Percentiles rank a stretch among this genome's conserved stretches.
These are phyloP conservation scores for Kalanchoe fedtschenkoi DNA, from an alignment of 164 flowering plant genomes.

Conservation along the genomic window DNA sequence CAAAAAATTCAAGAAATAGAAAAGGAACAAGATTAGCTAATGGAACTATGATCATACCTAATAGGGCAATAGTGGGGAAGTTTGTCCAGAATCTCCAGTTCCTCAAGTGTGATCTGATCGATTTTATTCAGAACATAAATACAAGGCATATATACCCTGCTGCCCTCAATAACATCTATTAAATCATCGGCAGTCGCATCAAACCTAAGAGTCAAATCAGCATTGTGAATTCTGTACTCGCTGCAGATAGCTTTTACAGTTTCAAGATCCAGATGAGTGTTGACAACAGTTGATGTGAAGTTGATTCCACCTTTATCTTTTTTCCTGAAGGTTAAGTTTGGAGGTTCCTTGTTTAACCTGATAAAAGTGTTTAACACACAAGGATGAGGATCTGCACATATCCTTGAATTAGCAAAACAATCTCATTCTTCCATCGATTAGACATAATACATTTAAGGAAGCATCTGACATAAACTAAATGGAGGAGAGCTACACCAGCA, in stretches of 20 bases:
- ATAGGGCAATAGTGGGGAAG: slow-evolving; percentile 98
- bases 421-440: not conserved
- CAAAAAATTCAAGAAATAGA: not conserved
- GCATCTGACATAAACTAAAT: not conserved
- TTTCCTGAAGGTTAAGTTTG: slow-evolving; percentile 88
- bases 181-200: slow-evolving; percentile 99
- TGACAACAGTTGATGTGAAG: slow-evolving; percentile 86
- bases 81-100: slow-evolving; percentile 90
- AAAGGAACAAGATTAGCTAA: not conserved
- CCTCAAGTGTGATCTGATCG: slow-evolving; percentile 95
- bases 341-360: slow-evolving; percentile 98
- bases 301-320: slow-evolving; percentile 97
- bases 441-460: too few species aligned
- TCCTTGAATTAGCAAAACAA: not conserved
- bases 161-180: slow-evolving; percentile 97
- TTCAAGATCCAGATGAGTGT: slow-evolving; percentile 81
- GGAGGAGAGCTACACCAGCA: not conserved
- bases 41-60: slow-evolving; percentile 35
- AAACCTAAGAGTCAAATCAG: slow-evolving; percentile 80
- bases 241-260: slow-evolving; percentile 96
- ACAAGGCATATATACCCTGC: slow-evolving; percentile 92
- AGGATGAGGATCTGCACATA: not conserved
- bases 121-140: slow-evolving; percentile 92
- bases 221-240: slow-evolving; percentile 95
- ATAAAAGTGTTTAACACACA: not conserved